Conservation (phyloP, 106 monocot genomes). For the Dendrobium huoshanense region DNA sequence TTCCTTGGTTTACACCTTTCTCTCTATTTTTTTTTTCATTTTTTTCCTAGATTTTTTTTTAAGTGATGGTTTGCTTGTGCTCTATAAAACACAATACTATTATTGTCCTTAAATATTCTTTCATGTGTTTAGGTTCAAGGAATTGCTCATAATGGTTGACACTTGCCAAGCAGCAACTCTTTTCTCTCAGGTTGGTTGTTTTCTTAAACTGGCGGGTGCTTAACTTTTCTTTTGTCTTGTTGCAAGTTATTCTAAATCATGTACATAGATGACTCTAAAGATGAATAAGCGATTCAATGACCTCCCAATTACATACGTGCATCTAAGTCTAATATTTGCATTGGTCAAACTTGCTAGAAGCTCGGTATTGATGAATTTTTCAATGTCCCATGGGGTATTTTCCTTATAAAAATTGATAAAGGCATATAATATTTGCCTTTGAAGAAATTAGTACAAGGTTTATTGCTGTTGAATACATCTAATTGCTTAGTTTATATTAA, state of each 20-base stretch:
- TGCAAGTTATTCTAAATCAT: not conserved
- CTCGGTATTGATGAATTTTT: too few species aligned
- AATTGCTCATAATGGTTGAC: conserved; percentile 95
- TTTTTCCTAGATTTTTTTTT: not conserved
- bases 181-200: conserved; percentile 78
- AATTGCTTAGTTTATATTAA: too few species aligned
- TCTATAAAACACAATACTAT: not conserved
- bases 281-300: not conserved
- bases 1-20: conserved; percentile 3
- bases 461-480: too few species aligned
- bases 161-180: conserved; percentile 98
- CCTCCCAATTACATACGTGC: not conserved
- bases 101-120: not conserved
- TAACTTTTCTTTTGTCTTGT: not conserved
- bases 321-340: too few species aligned
- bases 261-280: not conserved
- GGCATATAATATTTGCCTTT: too few species aligned
- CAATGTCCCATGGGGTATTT: too few species aligned
- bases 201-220: not conserved
- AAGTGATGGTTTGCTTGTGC: not conserved
- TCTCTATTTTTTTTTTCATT: not conserved
- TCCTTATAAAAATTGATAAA: too few species aligned
- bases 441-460: too few species aligned
- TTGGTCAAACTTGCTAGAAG: too few species aligned
- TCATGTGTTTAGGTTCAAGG: conserved; percentile 74